Conservation (phyloP, 202 grass and related monocot genomes). For the Hordeum pubiflorum region DNA sequence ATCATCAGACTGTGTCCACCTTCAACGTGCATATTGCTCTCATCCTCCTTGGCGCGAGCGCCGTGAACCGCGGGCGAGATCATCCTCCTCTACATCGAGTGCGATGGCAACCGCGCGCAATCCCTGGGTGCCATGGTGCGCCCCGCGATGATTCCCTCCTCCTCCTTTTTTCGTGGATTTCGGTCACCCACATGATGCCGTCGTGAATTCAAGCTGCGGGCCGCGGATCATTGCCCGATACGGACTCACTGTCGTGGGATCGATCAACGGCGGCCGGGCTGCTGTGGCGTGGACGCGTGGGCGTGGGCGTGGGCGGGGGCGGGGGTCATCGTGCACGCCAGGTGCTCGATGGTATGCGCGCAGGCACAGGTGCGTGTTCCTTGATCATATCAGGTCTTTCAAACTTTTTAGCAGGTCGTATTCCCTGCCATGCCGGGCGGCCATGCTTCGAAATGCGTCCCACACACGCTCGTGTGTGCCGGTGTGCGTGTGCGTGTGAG, state of each 20-base stretch:
- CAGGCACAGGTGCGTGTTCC: conserved; percentile 16
- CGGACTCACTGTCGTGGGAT: background rate
- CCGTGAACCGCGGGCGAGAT: background rate
- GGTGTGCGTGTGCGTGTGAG: background rate
- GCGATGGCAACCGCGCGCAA: background rate
- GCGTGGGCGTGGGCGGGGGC: background rate
- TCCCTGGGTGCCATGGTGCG: background rate
- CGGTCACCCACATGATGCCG: background rate
- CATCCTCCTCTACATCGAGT: background rate
- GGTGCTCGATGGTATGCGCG: conserved; percentile 33
- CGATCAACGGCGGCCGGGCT: background rate
- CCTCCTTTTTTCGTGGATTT: background rate
- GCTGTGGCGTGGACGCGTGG: background rate
- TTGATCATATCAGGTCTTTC: background rate
- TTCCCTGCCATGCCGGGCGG: background rate
- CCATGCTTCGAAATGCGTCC: background rate
- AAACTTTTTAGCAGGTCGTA: background rate
- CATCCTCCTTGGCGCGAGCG: background rate
- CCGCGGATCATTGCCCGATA: background rate
- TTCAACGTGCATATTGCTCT: background rate
- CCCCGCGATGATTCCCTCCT: background rate
- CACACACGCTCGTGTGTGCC: background rate
- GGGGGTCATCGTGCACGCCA: background rate
- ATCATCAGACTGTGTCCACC: background rate
- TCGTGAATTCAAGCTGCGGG: background rate